Percentiles rank a stretch among this genome's conserved stretches.
phyloP scores from a whole-genome alignment of 1,139 yeast genomes.

The Yamadazyma oceani region DNA sequence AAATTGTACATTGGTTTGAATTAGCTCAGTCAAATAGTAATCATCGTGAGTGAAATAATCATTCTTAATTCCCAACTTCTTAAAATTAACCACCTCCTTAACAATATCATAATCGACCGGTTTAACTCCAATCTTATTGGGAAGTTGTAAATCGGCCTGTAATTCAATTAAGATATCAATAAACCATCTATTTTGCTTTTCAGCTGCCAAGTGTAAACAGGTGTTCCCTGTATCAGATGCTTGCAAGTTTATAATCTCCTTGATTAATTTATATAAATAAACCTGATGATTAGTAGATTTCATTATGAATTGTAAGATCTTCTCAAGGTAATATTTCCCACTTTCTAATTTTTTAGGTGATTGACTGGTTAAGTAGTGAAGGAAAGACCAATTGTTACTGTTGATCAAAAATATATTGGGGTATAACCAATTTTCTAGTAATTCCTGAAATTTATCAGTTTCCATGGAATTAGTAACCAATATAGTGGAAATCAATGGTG shows the following conservation, averaged over 20 bases:
- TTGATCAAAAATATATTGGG: slow-evolving; percentile 42
- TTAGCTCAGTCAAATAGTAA: slow-evolving; percentile 33
- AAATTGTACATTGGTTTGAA: slow-evolving; percentile 37
- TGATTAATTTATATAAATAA: slow-evolving; percentile 60
- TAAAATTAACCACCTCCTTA: slow-evolving; percentile 26
- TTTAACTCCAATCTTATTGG: slow-evolving; percentile 81
- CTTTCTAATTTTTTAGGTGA: slow-evolving; percentile 33
- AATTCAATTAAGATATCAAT: slow-evolving; percentile 79
- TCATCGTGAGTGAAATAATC: slow-evolving; percentile 21
- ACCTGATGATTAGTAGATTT: slow-evolving; percentile 33
- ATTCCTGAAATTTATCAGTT: slow-evolving; percentile 38
- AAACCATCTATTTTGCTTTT: slow-evolving; percentile 79
- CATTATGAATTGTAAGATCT: slow-evolving; percentile 80
- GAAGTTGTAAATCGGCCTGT: slow-evolving; percentile 77
- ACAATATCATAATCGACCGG: slow-evolving; percentile 82
- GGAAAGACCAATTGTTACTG: slow-evolving; percentile 32
- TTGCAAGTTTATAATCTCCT: slow-evolving; percentile 68
- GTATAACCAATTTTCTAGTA: slow-evolving; percentile 36
- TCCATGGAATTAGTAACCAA: slow-evolving; percentile 50
- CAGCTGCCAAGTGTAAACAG: slow-evolving; percentile 85
- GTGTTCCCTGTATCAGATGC: slow-evolving; percentile 84
- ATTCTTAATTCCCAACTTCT: slow-evolving; percentile 15
- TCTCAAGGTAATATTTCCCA: slow-evolving; percentile 67
- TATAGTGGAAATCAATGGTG: slow-evolving; percentile 41
- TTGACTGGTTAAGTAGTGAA: slow-evolving; percentile 37